Evolutionary conservation across 768 basidiomycete species (phyloP).

Genomic region (Leccinum uliginosum): DNA sequence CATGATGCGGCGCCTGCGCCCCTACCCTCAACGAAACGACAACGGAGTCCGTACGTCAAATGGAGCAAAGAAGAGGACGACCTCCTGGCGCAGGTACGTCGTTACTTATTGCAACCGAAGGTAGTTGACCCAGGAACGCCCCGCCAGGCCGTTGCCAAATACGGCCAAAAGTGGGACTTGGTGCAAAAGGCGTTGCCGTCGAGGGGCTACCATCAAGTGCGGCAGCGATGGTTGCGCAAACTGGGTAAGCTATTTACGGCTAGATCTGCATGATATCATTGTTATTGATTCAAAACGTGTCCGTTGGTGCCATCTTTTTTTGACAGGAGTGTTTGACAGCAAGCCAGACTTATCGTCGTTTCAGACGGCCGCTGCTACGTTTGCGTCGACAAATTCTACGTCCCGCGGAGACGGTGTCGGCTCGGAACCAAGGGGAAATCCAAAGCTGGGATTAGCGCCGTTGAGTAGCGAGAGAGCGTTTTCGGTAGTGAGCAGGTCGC

Average conservation of each 20-base stretch:
- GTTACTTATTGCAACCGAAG: neutral
- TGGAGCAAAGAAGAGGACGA: slow-evolving; percentile 43
- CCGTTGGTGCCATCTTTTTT: neutral
- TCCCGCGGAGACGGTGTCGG: neutral
- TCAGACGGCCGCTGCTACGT: slow-evolving; percentile 24
- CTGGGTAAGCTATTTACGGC: slow-evolving; percentile 24
- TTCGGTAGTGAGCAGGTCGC: slow-evolving; percentile 22
- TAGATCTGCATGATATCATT: neutral
- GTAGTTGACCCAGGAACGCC: neutral
- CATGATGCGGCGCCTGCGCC: slow-evolving; percentile 16
- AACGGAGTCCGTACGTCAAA: slow-evolving; percentile 38
- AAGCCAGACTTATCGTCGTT: slow-evolving; percentile 33
- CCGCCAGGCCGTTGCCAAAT: slow-evolving; percentile 34
- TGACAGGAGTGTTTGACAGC: slow-evolving; percentile 33
- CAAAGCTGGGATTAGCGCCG: slow-evolving; percentile 35
- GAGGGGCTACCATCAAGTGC: slow-evolving; percentile 40
- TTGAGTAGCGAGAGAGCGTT: slow-evolving; percentile 34
- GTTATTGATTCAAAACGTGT: too few species aligned
- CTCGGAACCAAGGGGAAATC: slow-evolving; percentile 31
- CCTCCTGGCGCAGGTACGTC: slow-evolving; percentile 33
- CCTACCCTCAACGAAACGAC: slow-evolving; percentile 29
- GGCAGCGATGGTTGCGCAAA: slow-evolving; percentile 41
- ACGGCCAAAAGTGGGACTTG: slow-evolving; percentile 38
- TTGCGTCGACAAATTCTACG: slow-evolving; percentile 8
- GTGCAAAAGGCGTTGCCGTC: slow-evolving; percentile 39